Conservation (phyloP, 1,139 yeast species). For the Candida sp. region DNA sequence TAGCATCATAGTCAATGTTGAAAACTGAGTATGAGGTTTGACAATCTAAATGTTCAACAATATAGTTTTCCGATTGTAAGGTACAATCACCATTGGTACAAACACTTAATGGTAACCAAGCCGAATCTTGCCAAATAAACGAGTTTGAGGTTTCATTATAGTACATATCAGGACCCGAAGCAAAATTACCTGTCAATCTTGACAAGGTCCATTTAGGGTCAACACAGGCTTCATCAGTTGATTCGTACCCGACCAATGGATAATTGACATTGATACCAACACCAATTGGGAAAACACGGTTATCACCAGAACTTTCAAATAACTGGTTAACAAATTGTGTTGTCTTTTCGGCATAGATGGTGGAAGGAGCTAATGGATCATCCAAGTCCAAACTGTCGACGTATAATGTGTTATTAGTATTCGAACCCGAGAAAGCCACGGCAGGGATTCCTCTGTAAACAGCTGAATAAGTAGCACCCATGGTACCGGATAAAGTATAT, state of each 20-base stretch:
- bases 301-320: constrained; percentile 28
- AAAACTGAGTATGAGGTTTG: constrained; percentile 34
- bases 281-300: constrained; percentile 35
- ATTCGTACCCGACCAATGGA: constrained; percentile 35
- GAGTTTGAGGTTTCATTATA: constrained; percentile 28
- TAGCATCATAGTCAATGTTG: constrained; percentile 42
- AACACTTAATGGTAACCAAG: constrained; percentile 17
- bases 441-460: constrained; percentile 43
- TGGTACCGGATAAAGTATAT: constrained; percentile 42
- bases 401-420: constrained; percentile 40
- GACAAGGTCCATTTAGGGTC: constrained; percentile 32
- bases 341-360: constrained; percentile 31
- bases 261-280: constrained; percentile 41
- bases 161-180: constrained; percentile 24
- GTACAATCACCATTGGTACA: constrained; percentile 34
- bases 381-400: constrained; percentile 30
- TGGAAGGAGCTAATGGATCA: constrained; percentile 30
- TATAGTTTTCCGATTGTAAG: constrained; percentile 32
- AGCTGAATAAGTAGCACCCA: constrained; percentile 43
- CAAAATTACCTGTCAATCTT: constrained; percentile 33
- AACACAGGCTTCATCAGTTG: constrained; percentile 24
- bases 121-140: constrained; percentile 13
- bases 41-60: constrained; percentile 23
- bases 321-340: constrained; percentile 29
- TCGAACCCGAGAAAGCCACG: constrained; percentile 44